Base-by-base conservation (phyloP, 306 rosid genomes). In the Medicago ruthenica region DNA sequence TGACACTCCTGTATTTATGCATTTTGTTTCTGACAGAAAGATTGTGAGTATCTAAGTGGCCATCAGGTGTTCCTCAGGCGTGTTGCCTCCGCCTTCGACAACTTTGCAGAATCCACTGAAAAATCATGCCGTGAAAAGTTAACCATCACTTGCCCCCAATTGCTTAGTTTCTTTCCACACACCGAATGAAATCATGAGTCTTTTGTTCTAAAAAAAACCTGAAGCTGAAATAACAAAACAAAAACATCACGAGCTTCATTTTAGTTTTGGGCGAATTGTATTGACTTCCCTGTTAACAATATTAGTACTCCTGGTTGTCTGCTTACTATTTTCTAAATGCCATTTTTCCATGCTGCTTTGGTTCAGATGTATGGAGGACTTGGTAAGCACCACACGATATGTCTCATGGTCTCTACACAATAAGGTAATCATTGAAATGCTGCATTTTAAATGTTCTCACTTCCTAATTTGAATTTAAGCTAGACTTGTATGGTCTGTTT, bases 321-420 rank as follows among this genome's bases (percentile, higher is more conserved):
- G 67, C 70, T 21, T 37, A 15, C 41, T 67, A 42, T 47, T 60
- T 50, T 34, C 40, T 60, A 77, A 61, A 14, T 64, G 72, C 61
- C 51, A 34, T 59, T 82, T 73, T 54, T 71, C 64, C 14, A 62
- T 59, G 27, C 61, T 54, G 63, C 41, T 69, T 73, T 75, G 83
- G 75, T 82, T 75, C 82, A 95, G 98, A 80, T 92, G 97, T 74
- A 88, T 92, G 97, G 98, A 95, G 85, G 98, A 95, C 84, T 86
- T 95, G 85, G 86, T 90, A 80, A 95, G 98, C 97, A 90, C 98
- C 72, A 95, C 98, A 55, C 87, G 97, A 31, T 95, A 95, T 48
- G 97, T 95, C 69, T 85, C 97, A 54, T 95, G 98, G 98, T 95
- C 98, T 69, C 97, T 95, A 66, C 98, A 95, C 84, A 95, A 95